phyloP scores from a whole-genome alignment of 352 stramenopile genomes.

The Pythium phragmitis region DNA sequence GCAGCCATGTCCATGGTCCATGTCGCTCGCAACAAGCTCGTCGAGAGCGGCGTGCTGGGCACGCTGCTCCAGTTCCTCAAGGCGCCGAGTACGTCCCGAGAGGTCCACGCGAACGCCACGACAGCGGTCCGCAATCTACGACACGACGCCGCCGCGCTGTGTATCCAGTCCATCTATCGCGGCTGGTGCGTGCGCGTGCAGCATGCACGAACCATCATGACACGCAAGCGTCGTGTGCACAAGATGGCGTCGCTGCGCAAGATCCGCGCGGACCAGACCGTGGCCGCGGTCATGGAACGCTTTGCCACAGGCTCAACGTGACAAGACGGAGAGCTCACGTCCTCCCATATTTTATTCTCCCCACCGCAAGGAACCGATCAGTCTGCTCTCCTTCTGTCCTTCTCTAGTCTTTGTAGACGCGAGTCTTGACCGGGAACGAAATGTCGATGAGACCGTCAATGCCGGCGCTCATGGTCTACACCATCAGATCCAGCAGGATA shows the following conservation, averaged over 20 bases:
- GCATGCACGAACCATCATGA: slow-evolving; percentile 31
- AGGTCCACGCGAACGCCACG: slow-evolving; percentile 43
- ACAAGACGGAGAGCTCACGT: neutral
- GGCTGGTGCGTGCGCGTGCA: slow-evolving; percentile 55
- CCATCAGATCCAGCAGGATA: neutral
- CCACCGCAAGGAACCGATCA: too few relatives aligned
- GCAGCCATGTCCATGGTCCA: slow-evolving; percentile 64
- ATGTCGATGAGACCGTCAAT: slow-evolving; percentile 73
- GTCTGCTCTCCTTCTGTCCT: neutral
- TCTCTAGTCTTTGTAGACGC: slow-evolving; percentile 50
- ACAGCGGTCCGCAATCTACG: slow-evolving; percentile 59
- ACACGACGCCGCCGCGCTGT: slow-evolving; percentile 67
- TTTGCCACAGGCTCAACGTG: slow-evolving; percentile 13
- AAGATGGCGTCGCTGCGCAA: slow-evolving; percentile 38
- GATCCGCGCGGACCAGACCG: slow-evolving; percentile 24
- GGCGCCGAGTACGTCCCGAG: slow-evolving; percentile 33
- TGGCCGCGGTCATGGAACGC: slow-evolving; percentile 32
- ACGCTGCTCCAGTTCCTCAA: slow-evolving; percentile 60
- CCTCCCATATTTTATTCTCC: neutral
- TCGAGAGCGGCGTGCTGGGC: slow-evolving; percentile 58
- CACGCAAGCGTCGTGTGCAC: slow-evolving; percentile 26
- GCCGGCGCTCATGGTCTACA: slow-evolving; percentile 63
- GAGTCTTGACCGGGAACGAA: slow-evolving; percentile 59
- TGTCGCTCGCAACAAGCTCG: slow-evolving; percentile 51
- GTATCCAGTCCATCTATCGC: slow-evolving; percentile 70